Conservation (phyloP, 2,329 filamentous ascomycete genomes). For the Fusarium tjaetaba region DNA sequence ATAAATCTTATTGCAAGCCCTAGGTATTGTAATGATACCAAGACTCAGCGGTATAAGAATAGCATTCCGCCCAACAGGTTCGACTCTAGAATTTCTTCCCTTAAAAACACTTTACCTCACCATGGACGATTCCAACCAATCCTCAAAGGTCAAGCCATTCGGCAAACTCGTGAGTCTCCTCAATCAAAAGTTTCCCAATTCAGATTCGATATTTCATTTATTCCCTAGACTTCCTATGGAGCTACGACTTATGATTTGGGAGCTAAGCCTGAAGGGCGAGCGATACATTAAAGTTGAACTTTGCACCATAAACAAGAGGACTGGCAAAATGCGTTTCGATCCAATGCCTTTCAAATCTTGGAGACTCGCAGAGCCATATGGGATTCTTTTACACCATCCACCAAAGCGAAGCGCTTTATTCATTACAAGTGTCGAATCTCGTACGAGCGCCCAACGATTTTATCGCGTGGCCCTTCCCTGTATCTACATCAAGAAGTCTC, state of each 20-base stretch:
- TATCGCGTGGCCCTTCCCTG: background rate
- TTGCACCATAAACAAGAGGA: no score
- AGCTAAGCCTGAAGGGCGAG: accelerated
- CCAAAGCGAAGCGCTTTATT: background rate
- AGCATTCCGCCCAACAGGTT: background rate
- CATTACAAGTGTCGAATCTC: background rate
- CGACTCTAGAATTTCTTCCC: accelerated
- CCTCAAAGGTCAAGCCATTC: background rate
- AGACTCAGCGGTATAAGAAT: background rate
- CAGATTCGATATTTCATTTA: background rate
- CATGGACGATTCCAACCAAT: background rate
- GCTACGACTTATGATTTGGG: background rate
- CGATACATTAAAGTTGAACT: background rate
- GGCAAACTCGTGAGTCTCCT: background rate
- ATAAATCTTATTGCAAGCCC: no score
- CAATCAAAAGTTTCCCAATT: accelerated
- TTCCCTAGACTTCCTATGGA: background rate
- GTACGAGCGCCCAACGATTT: background rate
- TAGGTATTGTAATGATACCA: no score
- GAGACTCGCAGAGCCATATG: accelerated
- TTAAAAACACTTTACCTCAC: accelerated
- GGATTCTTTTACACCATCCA: background rate
- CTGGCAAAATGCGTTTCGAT: no score
- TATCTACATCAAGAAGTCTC: background rate
- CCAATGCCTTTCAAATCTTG: no score